These are phyloP conservation scores for Gelatoporia subvermispora DNA, from an alignment of 768 basidiomycete species.

Conservation along the genomic window DNA sequence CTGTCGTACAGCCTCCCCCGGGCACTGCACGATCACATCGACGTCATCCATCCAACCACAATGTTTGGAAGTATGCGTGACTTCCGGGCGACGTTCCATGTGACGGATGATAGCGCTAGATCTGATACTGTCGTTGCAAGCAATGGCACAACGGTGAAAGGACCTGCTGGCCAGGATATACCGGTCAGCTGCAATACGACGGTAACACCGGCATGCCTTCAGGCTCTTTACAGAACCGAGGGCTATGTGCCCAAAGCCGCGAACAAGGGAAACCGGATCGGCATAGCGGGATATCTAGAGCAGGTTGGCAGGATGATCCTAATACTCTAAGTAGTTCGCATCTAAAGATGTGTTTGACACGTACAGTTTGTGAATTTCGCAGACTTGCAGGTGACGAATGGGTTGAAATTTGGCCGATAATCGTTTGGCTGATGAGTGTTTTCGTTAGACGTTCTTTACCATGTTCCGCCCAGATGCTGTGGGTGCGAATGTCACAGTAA, in stretches of 20 bases:
- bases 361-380: slow-evolving; percentile 49
- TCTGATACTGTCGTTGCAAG: slow-evolving; percentile 14
- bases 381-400: slow-evolving; percentile 40
- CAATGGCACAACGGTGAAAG: slow-evolving; percentile 22
- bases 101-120: slow-evolving; percentile 42
- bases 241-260: slow-evolving; percentile 25
- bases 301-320: too few species aligned
- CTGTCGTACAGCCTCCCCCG: slow-evolving; percentile 56
- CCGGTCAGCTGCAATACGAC: slow-evolving; percentile 37
- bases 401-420: too few species aligned
- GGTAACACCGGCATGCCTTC: slow-evolving; percentile 31
- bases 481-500: slow-evolving; percentile 20
- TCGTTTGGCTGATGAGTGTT: slow-evolving; percentile 31
- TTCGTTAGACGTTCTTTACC: slow-evolving; percentile 47
- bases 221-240: slow-evolving; percentile 29
- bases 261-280: slow-evolving; percentile 22
- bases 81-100: slow-evolving; percentile 50
- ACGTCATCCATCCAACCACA: slow-evolving; percentile 54
- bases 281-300: slow-evolving; percentile 44
- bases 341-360: too few species aligned
- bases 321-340: too few species aligned
- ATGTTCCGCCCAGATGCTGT: slow-evolving; percentile 47
- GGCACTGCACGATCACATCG: slow-evolving; percentile 47
- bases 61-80: slow-evolving; percentile 53
- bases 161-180: slow-evolving; percentile 23